Evolutionary conservation across 2,329 filamentous ascomycete genomes (phyloP).

Genomic region (Spiromastix sp.): DNA sequence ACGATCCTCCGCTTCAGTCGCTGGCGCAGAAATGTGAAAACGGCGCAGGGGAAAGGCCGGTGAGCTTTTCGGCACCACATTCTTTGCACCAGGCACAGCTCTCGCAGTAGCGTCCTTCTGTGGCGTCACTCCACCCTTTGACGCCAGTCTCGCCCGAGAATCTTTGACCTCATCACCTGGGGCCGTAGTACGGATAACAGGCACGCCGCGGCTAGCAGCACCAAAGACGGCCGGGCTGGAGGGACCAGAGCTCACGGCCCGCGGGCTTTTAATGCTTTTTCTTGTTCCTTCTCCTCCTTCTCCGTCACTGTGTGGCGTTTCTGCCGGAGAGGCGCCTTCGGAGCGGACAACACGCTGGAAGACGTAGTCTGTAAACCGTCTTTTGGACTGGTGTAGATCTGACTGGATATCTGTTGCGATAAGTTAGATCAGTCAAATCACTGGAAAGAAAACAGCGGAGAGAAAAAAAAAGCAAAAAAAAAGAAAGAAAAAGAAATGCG

Average conservation of each 20-base stretch:
- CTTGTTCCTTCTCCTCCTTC: not conserved
- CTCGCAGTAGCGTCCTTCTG: not conserved
- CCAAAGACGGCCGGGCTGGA: not conserved
- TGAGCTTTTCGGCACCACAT: no score
- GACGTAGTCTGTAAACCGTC: conserved; percentile 39
- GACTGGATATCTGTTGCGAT: conserved; percentile 32
- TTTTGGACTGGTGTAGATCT: conserved; percentile 34
- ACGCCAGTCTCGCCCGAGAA: conserved; percentile 15
- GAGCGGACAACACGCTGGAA: conserved; percentile 32
- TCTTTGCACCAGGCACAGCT: not conserved
- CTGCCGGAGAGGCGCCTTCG: conserved; percentile 10
- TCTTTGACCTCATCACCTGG: conserved; percentile 32
- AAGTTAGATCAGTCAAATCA: conserved; percentile 3
- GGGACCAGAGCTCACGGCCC: conserved; percentile 7
- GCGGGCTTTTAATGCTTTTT: not conserved
- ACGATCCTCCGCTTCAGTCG: conserved; percentile 3
- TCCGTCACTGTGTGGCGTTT: conserved; percentile 1
- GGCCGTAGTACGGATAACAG: conserved; percentile 30
- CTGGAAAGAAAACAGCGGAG: not conserved
- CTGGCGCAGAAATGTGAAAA: conserved; percentile 30
- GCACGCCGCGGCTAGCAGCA: conserved; percentile 20
- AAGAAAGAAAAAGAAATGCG: no score
- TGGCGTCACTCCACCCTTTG: not conserved
- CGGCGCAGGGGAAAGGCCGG: conserved; percentile 19
- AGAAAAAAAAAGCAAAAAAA: not conserved